phyloP scores from a whole-genome alignment of 2,329 filamentous ascomycete species.

The Plectosphaerella plurivora region DNA sequence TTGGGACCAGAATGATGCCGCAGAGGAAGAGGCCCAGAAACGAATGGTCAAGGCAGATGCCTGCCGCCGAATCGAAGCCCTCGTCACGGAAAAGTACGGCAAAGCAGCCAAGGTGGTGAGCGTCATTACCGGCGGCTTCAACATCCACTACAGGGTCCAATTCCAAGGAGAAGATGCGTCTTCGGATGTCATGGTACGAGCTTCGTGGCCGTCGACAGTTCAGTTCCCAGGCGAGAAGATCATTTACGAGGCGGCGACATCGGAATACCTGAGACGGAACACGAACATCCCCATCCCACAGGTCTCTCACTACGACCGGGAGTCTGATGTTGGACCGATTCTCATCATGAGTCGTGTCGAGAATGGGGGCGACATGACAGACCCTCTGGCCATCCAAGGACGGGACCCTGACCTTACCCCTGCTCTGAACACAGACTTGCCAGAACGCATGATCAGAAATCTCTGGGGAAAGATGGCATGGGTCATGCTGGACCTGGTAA shows the following conservation, averaged over 20 bases:
- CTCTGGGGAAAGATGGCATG: not conserved
- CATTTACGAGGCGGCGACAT: not conserved
- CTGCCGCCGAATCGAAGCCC: not conserved
- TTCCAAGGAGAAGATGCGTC: slow-evolving; percentile 25
- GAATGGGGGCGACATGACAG: not conserved
- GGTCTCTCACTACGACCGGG: not conserved
- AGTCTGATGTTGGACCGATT: not conserved
- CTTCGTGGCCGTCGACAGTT: not conserved
- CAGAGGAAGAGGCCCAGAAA: not conserved
- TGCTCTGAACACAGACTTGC: not conserved
- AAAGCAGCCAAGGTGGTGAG: not conserved
- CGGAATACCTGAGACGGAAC: not conserved
- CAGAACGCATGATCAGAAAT: not conserved
- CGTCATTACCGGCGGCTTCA: slow-evolving; percentile 20
- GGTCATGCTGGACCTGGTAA: not conserved
- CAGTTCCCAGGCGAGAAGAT: not conserved
- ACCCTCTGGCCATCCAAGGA: not conserved
- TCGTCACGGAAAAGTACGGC: not conserved
- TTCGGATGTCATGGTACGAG: slow-evolving; percentile 19
- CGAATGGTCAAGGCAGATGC: not conserved
- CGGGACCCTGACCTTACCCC: not conserved
- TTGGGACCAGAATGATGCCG: not conserved
- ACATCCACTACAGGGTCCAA: slow-evolving; percentile 18
- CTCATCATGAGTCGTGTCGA: not conserved
- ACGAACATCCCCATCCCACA: not conserved